Base-by-base conservation (phyloP, 257 asterid genomes). In the Fraxinus excelsior region DNA sequence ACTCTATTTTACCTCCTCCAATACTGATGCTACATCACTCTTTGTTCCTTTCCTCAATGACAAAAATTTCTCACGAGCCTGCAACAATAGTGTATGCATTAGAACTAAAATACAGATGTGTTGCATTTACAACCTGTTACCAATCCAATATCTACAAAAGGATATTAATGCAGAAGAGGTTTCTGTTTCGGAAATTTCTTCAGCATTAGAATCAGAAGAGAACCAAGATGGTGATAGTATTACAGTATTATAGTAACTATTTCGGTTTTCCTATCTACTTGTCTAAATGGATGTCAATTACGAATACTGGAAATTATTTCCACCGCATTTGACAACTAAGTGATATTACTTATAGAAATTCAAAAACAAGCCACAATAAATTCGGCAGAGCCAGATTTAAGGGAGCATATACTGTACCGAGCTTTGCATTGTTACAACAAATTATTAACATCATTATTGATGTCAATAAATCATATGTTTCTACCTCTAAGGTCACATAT, bases 41-140 rank as follows among this genome's bases (percentile, higher is more conserved):
- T 87, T 96, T 56, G 99, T 87, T 84, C 97, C 97, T 87, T 90
- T 93, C 80, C 98, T 87, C 81, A 96, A 85, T 78, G 99, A 90
- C 82, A 96, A 84, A 85, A 91, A 96, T 88, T 93, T 96, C 83
- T 96, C 99, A 60, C 99, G 92, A 74, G 98, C 97, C 99, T 93
- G 90, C 77, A 73, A 70, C 40, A 79, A 46, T 74, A 71, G 68
- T 71, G 58, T 46, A 44, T 70, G 28, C n/a, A 35, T 83, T 62
- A 84, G 69, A 67, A 74, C 77, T 72, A 69, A 67, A 76, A 69
- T 28, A 66, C 38, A 42, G 71, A 76, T n/a, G 56, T 62, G 16
- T 19, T 72, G 65, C 75, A 51, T 28, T 44, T 72, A 29, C 31
- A 5, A 66, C 34, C 7, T 67, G 40, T 7, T 35, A 25, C 26